Percentiles rank a stretch among this genome's conserved stretches.
phyloP scores from a whole-genome alignment of 179 eudicot genomes.

The Carnegiea gigantea region DNA sequence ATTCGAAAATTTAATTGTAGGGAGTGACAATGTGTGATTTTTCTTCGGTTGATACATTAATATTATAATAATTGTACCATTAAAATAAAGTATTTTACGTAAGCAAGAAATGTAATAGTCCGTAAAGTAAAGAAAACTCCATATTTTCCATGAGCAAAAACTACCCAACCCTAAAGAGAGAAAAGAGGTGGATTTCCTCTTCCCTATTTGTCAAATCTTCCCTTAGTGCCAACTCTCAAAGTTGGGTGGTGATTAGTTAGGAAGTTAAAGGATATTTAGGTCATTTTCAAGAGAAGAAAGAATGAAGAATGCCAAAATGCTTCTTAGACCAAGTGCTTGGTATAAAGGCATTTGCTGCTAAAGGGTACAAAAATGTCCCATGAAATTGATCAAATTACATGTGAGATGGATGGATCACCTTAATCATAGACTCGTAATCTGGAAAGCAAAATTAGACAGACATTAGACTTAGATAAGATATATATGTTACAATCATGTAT shows the following conservation, averaged over 20 bases:
- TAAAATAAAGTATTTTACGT: background rate
- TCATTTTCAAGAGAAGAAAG: background rate
- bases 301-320: background rate
- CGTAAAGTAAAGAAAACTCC: background rate
- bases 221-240: background rate
- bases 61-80: background rate
- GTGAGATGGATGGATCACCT: slow-evolving; percentile 6
- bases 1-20: no score
- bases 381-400: slow-evolving; percentile 4
- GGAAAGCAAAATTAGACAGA: background rate
- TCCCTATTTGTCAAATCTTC: background rate
- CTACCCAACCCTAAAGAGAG: background rate
- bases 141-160: background rate
- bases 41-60: background rate
- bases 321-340: background rate
- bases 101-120: background rate
- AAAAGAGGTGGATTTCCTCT: background rate
- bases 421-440: background rate
- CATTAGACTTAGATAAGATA: slow-evolving; percentile 3
- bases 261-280: background rate
- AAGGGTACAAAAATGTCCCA: background rate
- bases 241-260: slow-evolving; percentile 1
- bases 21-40: no score
- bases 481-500: background rate
- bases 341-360: background rate